Percentiles rank a stretch among this genome's conserved stretches.
phyloP scores from a whole-genome alignment of 768 basidiomycete species.

The Dioszegia aurantiaca region DNA sequence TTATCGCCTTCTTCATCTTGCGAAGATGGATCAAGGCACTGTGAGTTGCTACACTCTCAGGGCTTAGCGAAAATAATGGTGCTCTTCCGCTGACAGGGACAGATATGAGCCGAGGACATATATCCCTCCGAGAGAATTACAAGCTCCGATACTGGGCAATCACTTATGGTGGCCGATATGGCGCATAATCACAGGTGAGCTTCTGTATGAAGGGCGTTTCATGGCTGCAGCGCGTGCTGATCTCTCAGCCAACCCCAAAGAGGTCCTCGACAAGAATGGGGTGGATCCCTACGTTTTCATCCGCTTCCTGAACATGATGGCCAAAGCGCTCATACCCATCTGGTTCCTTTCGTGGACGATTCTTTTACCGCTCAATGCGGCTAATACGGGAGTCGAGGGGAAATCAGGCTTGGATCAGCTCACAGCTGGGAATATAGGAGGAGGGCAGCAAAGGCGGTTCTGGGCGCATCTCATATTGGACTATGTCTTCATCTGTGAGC shows the following conservation, averaged over 20 bases:
- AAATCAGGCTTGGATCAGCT: conserved; percentile 66
- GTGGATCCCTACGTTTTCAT: conserved; percentile 89
- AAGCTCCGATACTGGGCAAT: conserved; percentile 42
- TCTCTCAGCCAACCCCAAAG: conserved; percentile 59
- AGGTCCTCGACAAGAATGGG: conserved; percentile 46
- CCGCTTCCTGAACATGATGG: conserved; percentile 80
- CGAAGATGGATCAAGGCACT: conserved; percentile 81
- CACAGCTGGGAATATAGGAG: conserved; percentile 74
- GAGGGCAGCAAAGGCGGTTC: conserved; percentile 60
- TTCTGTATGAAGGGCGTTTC: neutral
- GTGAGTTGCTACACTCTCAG: conserved; percentile 55
- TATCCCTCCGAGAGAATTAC: conserved; percentile 57
- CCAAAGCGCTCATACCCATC: conserved; percentile 77
- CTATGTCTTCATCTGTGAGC: conserved; percentile 73
- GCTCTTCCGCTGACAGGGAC: conserved; percentile 7
- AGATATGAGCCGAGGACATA: conserved; percentile 72
- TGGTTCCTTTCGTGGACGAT: conserved; percentile 87
- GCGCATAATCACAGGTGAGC: conserved; percentile 35
- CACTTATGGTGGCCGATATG: conserved; percentile 32
- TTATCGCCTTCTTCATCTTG: conserved; percentile 75
- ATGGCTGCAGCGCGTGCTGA: conserved; percentile 51
- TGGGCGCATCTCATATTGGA: conserved; percentile 74
- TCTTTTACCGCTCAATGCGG: conserved; percentile 70
- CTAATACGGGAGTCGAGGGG: conserved; percentile 56
- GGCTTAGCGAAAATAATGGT: neutral